These are phyloP conservation scores for Penicillium sumatraense DNA, from an alignment of 2,329 filamentous ascomycete species.

Conservation along the genomic window DNA sequence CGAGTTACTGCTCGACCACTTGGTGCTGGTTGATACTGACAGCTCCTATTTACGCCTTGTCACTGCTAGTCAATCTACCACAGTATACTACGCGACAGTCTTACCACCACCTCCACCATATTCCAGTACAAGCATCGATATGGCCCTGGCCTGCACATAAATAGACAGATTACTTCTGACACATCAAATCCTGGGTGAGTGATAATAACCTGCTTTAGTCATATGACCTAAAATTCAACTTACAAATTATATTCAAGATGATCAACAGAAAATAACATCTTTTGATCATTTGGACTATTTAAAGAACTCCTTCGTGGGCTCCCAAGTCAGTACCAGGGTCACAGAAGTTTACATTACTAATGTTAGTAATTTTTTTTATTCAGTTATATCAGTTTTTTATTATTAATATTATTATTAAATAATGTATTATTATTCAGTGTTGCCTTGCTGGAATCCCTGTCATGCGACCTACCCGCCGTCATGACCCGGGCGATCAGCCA, in stretches of 20 bases:
- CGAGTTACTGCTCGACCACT: constrained; percentile 33
- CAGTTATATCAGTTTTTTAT: no score
- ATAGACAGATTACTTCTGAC: neutral
- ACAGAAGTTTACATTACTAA: neutral
- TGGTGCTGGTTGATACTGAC: constrained; percentile 24
- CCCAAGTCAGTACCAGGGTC: neutral
- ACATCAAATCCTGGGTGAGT: no score
- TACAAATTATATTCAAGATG: no score
- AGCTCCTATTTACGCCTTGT: rapidly evolving
- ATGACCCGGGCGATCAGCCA: neutral
- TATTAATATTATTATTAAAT: neutral
- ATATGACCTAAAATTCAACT: neutral
- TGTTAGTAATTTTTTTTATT: neutral
- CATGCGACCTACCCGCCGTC: constrained; percentile 7
- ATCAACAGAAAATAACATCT: no score
- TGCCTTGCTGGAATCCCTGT: neutral
- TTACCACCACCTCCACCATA: no score
- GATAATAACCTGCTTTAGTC: neutral
- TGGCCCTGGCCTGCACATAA: no score
- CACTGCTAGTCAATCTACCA: no score
- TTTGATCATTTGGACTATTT: no score
- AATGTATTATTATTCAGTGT: neutral
- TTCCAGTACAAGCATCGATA: no score
- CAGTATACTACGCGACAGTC: no score
- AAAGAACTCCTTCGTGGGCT: no score